Evolutionary conservation across 1,139 yeast species (phyloP).

Genomic region (Dujonia santamariae): DNA sequence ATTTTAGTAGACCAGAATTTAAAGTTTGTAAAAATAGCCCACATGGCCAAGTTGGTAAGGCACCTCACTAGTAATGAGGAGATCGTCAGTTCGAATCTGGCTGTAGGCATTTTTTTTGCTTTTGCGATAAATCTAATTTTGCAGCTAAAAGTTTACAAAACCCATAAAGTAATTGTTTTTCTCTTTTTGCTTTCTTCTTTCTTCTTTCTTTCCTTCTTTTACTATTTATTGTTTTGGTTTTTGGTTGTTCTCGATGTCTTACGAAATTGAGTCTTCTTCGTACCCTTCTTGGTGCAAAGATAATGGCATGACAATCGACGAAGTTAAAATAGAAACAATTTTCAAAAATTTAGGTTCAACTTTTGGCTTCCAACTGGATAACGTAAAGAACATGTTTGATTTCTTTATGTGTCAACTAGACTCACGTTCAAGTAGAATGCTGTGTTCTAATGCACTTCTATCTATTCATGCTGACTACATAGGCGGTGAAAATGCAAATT

Average conservation of each 20-base stretch:
- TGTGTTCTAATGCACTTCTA: constrained; percentile 30
- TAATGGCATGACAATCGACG: constrained; percentile 25
- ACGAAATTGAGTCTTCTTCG: not conserved
- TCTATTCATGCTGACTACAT: constrained; percentile 41
- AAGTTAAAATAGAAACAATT: constrained; percentile 18
- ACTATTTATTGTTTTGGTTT: too few species aligned
- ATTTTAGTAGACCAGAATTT: too few species aligned
- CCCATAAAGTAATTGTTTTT: too few species aligned
- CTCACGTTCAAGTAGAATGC: constrained; percentile 39
- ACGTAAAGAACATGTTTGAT: constrained; percentile 34
- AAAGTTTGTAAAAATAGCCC: too few species aligned
- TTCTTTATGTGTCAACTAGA: constrained; percentile 39
- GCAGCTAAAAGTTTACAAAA: too few species aligned
- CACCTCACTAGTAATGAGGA: constrained; percentile 91
- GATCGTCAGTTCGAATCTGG: constrained; percentile 88
- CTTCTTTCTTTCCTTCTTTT: too few species aligned
- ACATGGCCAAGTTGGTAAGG: constrained; percentile 40
- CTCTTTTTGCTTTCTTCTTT: too few species aligned
- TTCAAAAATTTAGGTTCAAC: constrained; percentile 18
- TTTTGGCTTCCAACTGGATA: constrained; percentile 38
- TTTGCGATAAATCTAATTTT: too few species aligned
- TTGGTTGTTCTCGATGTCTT: too few species aligned
- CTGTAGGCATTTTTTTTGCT: constrained; percentile 55
- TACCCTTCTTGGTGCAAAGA: constrained; percentile 36
- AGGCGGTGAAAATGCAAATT: constrained; percentile 40